A percentile compares a stretch with the other conserved stretches of the same genome.
Conservation (phyloP, 495 filamentous ascomycete species). For the Talaromyces stipitatus region DNA sequence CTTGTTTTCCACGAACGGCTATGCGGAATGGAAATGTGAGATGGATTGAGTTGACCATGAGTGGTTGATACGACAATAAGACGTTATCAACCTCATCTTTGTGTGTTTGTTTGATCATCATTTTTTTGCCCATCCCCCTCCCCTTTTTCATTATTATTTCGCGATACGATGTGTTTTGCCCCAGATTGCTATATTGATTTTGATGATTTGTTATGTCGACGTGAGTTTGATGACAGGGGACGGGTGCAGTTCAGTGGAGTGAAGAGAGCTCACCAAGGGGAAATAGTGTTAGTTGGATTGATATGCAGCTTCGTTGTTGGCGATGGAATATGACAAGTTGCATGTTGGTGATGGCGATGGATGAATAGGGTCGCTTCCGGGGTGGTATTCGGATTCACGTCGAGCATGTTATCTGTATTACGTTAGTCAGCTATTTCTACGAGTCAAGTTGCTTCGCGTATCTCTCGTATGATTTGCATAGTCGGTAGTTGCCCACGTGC, state of each 20-base stretch:
- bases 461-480: too few relatives aligned
- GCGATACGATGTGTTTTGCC: neutral
- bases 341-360: constrained; percentile 36
- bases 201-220: constrained; percentile 5
- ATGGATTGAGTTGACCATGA: constrained; percentile 15
- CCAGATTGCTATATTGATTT: neutral
- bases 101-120: neutral
- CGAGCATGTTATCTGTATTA: constrained; percentile 25
- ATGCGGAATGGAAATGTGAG: neutral
- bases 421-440: constrained; percentile 3
- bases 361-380: constrained; percentile 48
- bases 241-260: neutral
- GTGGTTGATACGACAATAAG: constrained; percentile 16
- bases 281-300: neutral
- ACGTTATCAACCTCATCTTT: neutral
- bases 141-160: neutral
- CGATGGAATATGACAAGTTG: neutral
- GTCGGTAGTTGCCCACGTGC: too few relatives aligned
- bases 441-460: too few relatives aligned
- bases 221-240: constrained; percentile 6
- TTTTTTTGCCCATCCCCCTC: neutral
- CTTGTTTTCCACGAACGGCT: constrained; percentile 1
- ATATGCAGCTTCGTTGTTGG: neutral
- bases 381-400: constrained; percentile 35
- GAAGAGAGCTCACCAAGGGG: neutral